Base-by-base conservation (phyloP, 805 yeast genomes). In the Starmerella potacharoeniae region DNA sequence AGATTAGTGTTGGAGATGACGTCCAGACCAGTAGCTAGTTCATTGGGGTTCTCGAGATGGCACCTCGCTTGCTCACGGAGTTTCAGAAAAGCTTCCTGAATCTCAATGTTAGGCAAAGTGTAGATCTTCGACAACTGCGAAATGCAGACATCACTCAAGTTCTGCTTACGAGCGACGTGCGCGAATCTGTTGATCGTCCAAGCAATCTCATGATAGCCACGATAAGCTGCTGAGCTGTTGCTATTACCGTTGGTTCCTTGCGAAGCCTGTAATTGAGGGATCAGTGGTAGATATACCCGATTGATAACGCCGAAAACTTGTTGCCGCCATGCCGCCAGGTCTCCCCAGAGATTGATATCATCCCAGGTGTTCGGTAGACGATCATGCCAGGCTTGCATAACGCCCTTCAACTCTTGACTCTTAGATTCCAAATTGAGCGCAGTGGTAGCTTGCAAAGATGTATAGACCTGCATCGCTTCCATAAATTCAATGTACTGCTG, bases 111-210 rank as follows among this genome's bases (percentile, higher is more conserved):
- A 17, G 99, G 99, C 59, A 93, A 73, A 3, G 95, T 91, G 71
- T 93, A 93, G 54, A 93, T 93, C 75, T 90, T 85, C 2, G 96
- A 86, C 66, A 93, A 74, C 67, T 93, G 97, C 59, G 81, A 85
- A 60, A 91, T 82, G 72, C 98, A 93, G 41, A 95, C 98, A 55
- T 93, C 97, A 1, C 96, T 86, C 95, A 93, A 86, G 60, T 86
- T 83, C 68, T 93, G 99, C 69, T 89, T 88, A 60, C 98, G 79
- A 0, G 98, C 97, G 53, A 95, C 97, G 72, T 93, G 98, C 0
- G 99, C 98, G 74, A 93, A 93, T 52, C 97, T 73, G 70, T 93
- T 93, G 65, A 93, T 91, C 7, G 93, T 96, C 97, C 98, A 95
- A 0, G 98, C 98, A 68, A 91, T 88, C 70, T 93, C 99, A 68